Percentiles rank a stretch among this genome's conserved stretches.
Evolutionary conservation across 1,139 yeast genomes (phyloP).

Genomic region (Hansenula sp.): DNA sequence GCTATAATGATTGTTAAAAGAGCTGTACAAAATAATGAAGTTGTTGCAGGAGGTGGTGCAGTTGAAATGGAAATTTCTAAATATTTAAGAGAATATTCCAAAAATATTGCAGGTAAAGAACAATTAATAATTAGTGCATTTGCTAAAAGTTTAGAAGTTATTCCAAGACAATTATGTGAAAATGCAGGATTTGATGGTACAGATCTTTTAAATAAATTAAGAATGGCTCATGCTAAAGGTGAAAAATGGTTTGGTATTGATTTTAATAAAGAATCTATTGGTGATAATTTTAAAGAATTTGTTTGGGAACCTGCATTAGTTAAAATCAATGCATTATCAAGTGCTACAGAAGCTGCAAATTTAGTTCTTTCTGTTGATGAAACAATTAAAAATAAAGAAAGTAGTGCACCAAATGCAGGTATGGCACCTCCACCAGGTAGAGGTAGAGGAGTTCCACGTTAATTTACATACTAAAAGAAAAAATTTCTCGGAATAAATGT

Average conservation of each 20-base stretch:
- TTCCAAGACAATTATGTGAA: constrained; percentile 96
- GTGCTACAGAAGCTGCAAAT: constrained; percentile 98
- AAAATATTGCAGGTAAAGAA: constrained; percentile 90
- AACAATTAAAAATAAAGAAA: constrained; percentile 80
- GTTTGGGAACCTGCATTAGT: constrained; percentile 99
- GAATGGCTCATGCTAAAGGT: constrained; percentile 94
- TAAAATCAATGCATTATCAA: constrained; percentile 86
- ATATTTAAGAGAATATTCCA: constrained; percentile 80
- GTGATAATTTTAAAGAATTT: constrained; percentile 78
- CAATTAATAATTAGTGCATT: constrained; percentile 87
- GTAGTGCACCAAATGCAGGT: constrained; percentile 50
- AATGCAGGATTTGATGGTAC: constrained; percentile 98
- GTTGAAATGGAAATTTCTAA: constrained; percentile 95
- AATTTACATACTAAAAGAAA: too few species aligned
- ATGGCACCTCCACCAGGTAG: constrained; percentile 48
- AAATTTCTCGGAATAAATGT: neutral
- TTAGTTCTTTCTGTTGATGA: constrained; percentile 91
- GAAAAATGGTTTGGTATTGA: constrained; percentile 91
- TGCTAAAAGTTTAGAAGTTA: constrained; percentile 91
- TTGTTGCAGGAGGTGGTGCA: constrained; percentile 99
- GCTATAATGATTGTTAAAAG: constrained; percentile 98
- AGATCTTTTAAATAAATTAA: constrained; percentile 80
- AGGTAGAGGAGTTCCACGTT: constrained; percentile 58
- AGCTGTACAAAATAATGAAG: constrained; percentile 77
- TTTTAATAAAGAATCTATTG: constrained; percentile 77